Conservation (phyloP, 2,329 filamentous ascomycete species). For the Gremmenia infestans region DNA sequence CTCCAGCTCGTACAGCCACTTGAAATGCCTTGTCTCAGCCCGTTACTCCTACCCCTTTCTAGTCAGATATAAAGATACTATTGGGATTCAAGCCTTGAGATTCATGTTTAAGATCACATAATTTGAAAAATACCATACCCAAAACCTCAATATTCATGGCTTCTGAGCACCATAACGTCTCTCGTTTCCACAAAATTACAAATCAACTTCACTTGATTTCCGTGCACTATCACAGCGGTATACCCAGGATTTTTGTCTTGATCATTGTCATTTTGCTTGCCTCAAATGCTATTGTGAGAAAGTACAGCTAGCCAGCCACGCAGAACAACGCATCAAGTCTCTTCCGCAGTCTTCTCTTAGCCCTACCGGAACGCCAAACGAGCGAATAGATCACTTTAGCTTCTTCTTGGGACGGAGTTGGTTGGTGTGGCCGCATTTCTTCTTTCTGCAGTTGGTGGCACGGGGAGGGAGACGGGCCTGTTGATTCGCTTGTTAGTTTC, state of each 20-base stretch:
- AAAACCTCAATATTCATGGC: too few relatives aligned
- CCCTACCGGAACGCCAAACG: slow-evolving; percentile 28
- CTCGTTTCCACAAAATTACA: too few relatives aligned
- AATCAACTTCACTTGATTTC: not conserved
- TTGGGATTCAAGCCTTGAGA: too few relatives aligned
- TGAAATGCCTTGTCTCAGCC: too few relatives aligned
- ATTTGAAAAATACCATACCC: too few relatives aligned
- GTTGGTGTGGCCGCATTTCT: slow-evolving; percentile 99
- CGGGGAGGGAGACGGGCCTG: slow-evolving; percentile 85
- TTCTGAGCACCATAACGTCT: too few relatives aligned
- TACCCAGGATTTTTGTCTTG: slow-evolving; percentile 1
- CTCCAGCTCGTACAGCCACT: too few relatives aligned
- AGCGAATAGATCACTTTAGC: slow-evolving; percentile 73
- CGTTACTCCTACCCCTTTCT: too few relatives aligned
- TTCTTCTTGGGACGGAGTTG: slow-evolving; percentile 99
- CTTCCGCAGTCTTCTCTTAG: slow-evolving; percentile 12
- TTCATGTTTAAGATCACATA: too few relatives aligned
- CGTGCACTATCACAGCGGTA: not conserved
- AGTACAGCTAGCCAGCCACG: slow-evolving; percentile 24
- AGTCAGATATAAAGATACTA: too few relatives aligned
- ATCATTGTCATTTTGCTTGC: slow-evolving; percentile 18
- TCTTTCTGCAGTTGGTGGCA: slow-evolving; percentile 99
- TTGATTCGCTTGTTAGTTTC: slow-evolving; percentile 20
- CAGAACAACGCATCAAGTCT: slow-evolving; percentile 20
- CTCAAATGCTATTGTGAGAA: slow-evolving; percentile 22